phyloP scores from a whole-genome alignment of 768 basidiomycete genomes.

The Dacryopinax spathularia region DNA sequence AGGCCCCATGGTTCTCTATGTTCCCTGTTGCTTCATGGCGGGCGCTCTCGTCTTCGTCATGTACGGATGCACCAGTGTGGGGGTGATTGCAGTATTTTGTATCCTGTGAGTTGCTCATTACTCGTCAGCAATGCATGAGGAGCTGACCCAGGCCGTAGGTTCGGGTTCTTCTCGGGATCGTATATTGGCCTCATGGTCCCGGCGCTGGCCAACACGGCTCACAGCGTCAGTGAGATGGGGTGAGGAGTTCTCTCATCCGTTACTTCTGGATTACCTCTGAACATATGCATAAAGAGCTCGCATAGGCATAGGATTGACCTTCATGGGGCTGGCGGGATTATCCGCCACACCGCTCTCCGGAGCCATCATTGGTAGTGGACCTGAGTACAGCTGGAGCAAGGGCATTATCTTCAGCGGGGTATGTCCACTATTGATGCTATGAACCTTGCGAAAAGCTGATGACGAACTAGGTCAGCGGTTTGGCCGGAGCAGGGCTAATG shows the following conservation, averaged over 20 bases:
- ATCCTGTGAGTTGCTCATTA: slow-evolving; percentile 13
- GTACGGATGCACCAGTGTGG: slow-evolving; percentile 26
- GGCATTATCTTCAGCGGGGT: slow-evolving; percentile 42
- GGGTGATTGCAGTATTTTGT: slow-evolving; percentile 29
- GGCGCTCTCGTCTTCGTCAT: slow-evolving; percentile 32
- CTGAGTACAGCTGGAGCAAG: slow-evolving; percentile 38
- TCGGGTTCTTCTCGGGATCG: slow-evolving; percentile 36
- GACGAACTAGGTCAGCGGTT: no score
- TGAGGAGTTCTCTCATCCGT: neutral
- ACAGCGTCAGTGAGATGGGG: neutral
- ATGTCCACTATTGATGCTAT: neutral
- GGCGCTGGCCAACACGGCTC: neutral
- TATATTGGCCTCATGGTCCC: slow-evolving; percentile 6
- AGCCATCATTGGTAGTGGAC: slow-evolving; percentile 43
- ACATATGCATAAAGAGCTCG: neutral
- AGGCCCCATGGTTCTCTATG: slow-evolving; percentile 38
- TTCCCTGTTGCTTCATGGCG: slow-evolving; percentile 23
- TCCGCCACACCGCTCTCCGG: slow-evolving; percentile 26
- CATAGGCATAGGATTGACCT: neutral
- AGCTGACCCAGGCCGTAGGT: slow-evolving; percentile 10
- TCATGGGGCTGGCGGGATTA: neutral
- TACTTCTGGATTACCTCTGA: neutral
- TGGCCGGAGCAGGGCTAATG: no score
- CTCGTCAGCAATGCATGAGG: neutral
- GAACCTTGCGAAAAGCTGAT: no score